Base-by-base conservation (phyloP, 108 stramenopile species). In the Cyclotella sp. region DNA sequence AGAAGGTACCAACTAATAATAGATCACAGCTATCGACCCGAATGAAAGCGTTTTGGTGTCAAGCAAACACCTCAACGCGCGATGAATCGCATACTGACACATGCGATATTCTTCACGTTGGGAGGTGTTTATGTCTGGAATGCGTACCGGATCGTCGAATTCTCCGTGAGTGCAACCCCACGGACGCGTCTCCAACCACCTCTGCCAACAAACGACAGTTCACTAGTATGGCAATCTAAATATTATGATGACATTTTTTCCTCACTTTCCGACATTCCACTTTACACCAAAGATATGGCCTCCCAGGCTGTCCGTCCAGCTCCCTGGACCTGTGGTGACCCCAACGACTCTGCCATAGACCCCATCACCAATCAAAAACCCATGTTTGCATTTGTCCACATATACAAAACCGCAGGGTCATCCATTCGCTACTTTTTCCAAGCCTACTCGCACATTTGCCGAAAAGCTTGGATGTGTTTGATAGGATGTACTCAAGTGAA, bases 371-470 rank as follows among this genome's bases (percentile, higher is more conserved):
- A 75, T 41, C 47, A 76, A 62, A 72, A 69, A 44, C 68, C 59
- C 5, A 86, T 79, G 19, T 72, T 89, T 60, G 75, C 68, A 0
- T 87, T 89, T 68, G 78, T 85, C 4, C 89, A 89, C 47, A 76
- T 87, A 51, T 89, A 77, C 78, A 89, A 89, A 49, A 83, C 88
- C 41, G 86, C 88, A 13, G 88, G 88, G 46, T 84, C 84, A 19
- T 83, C 86, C 42, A 53, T 86, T 19, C 72, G 86, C 1, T 39
- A 39, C n/a, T 86, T 84, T 63, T 87, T 87, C 54, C 19, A 52
- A 22, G 43, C 60, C 0, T 89, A 86, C 76, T 74, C 77, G 8
- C 26, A 49, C 28, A 40, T 72, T 13, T 89, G 89, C 52, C 41
- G 73, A 3, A 73, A 73, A n/a, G 73, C 75, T 15, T 70, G 69